A percentile compares a stretch with the other conserved stretches of the same genome.
Conservation (phyloP, 805 yeast species). For the Yamadazyma laniorum region DNA sequence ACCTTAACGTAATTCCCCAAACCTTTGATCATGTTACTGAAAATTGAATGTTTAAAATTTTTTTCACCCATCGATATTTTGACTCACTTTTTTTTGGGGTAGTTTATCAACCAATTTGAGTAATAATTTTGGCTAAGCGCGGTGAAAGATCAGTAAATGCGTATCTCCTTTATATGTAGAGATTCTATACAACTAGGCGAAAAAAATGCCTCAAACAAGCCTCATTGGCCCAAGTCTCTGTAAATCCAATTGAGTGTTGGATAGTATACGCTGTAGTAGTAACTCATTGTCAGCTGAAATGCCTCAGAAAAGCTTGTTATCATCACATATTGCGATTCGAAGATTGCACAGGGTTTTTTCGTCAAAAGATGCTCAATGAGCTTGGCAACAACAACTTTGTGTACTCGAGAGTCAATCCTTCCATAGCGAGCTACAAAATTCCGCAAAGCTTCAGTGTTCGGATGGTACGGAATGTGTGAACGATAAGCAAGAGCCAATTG, state of each 20-base stretch:
- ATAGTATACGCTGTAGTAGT: constrained; percentile 21
- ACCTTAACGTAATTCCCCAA: constrained; percentile 3
- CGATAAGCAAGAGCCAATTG: background rate
- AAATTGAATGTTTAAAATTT: constrained; percentile 3
- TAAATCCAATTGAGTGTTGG: constrained; percentile 31
- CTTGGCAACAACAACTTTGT: background rate
- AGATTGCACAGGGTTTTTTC: background rate
- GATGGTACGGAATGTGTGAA: too few species aligned
- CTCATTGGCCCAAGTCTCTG: constrained; percentile 24
- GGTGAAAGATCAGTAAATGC: constrained; percentile 34
- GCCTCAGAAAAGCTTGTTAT: background rate
- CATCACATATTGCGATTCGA: background rate
- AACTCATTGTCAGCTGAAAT: constrained; percentile 7
- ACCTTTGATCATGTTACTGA: constrained; percentile 3
- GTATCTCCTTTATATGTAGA: too few species aligned
- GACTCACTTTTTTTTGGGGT: constrained; percentile 14
- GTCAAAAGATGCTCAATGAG: background rate
- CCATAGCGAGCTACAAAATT: too few species aligned
- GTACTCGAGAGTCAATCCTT: background rate
- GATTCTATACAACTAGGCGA: too few species aligned
- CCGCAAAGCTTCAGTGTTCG: too few species aligned
- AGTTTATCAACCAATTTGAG: constrained; percentile 29
- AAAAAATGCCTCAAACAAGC: too few species aligned
- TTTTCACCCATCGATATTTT: constrained; percentile 6
- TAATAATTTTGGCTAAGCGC: constrained; percentile 31